Percentiles rank a stretch among this genome's conserved stretches.
Conservation (phyloP, 805 yeast species). For the Saturnispora bothae region DNA sequence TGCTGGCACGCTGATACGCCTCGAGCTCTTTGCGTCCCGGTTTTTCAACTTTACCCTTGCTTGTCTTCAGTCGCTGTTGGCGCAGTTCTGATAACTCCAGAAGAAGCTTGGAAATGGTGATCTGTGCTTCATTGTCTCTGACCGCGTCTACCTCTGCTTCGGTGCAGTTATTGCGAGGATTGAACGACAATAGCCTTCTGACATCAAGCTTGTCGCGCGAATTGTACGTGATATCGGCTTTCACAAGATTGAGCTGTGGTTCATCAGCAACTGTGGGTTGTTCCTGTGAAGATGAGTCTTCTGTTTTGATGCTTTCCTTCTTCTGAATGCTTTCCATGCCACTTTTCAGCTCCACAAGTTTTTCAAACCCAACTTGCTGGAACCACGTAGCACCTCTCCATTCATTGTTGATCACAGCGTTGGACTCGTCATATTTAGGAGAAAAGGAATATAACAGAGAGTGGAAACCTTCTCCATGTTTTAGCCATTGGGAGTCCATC, state of each 20-base stretch:
- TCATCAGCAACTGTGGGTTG: not conserved
- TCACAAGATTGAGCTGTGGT: not conserved
- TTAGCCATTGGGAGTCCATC: constrained; percentile 58
- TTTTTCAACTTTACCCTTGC: constrained; percentile 4
- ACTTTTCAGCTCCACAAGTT: constrained; percentile 20
- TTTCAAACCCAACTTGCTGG: constrained; percentile 40
- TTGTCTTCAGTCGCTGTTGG: constrained; percentile 28
- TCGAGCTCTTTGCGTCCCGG: constrained; percentile 7
- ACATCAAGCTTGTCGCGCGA: constrained; percentile 18
- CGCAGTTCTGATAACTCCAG: constrained; percentile 42
- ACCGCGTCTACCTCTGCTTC: constrained; percentile 21
- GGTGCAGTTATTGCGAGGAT: constrained; percentile 18
- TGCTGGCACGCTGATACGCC: constrained; percentile 21
- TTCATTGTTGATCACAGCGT: constrained; percentile 40
- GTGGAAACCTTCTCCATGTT: constrained; percentile 29
- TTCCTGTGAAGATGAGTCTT: not conserved
- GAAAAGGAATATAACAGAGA: constrained; percentile 44
- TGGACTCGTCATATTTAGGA: constrained; percentile 52
- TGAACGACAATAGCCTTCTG: constrained; percentile 21
- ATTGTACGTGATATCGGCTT: constrained; percentile 1
- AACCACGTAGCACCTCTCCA: constrained; percentile 44
- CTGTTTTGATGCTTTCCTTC: not conserved
- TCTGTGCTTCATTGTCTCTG: constrained; percentile 18
- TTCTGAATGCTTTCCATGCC: not conserved
- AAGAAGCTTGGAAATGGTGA: constrained; percentile 35